Percentiles rank a stretch among this genome's conserved stretches.
Evolutionary conservation across 192 early-diverging fungal species (phyloP).

Genomic region (Chytriomyces hyalinus): DNA sequence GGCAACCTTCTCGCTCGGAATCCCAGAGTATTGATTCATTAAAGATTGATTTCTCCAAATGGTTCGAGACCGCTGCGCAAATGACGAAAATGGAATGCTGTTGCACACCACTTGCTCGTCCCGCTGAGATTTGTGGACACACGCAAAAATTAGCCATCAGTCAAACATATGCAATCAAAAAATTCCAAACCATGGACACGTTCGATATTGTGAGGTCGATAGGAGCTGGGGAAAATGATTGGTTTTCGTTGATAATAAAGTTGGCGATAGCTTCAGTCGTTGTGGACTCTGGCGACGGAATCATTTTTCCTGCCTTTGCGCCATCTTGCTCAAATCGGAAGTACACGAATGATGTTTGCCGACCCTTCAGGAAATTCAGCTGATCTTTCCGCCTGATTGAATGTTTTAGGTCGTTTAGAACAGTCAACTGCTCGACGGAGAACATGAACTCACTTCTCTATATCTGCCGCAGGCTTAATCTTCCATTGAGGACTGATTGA

Average conservation of each 20-base stretch:
- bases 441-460: background rate
- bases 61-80: slow-evolving; percentile 72
- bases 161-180: slow-evolving; percentile 1
- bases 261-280: slow-evolving; percentile 57
- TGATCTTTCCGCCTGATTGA: slow-evolving; percentile 8
- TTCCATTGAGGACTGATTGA: slow-evolving; percentile 75
- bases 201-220: slow-evolving; percentile 56
- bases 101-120: slow-evolving; percentile 61
- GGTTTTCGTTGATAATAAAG: slow-evolving; percentile 48
- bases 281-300: slow-evolving; percentile 50
- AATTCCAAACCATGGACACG: slow-evolving; percentile 37
- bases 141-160: background rate
- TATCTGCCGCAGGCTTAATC: slow-evolving; percentile 60
- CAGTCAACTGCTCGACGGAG: background rate
- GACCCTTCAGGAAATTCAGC: slow-evolving; percentile 34
- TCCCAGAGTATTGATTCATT: slow-evolving; percentile 67
- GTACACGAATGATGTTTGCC: slow-evolving; percentile 55
- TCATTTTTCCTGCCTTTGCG: slow-evolving; percentile 1
- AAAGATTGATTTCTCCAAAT: slow-evolving; percentile 74
- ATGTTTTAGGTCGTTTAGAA: background rate
- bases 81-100: slow-evolving; percentile 67
- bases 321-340: slow-evolving; percentile 46
- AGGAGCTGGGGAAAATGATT: slow-evolving; percentile 37
- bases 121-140: slow-evolving; percentile 1
- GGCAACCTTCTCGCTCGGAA: slow-evolving; percentile 60